Evolutionary conservation across 495 filamentous ascomycete genomes (phyloP).

Genomic region (Evernia prunastri): DNA sequence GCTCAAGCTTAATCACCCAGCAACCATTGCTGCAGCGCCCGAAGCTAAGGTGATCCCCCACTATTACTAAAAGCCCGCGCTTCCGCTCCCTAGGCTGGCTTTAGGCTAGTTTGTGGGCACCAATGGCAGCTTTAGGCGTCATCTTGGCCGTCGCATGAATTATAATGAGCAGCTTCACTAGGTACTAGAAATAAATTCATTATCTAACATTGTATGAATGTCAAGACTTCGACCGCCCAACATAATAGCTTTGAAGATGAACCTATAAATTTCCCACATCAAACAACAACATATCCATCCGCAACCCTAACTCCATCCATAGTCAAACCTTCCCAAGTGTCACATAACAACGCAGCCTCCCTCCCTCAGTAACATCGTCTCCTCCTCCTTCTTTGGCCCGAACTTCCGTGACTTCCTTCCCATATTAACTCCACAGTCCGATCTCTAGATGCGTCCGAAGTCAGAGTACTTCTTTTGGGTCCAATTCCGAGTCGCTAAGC

Average conservation of each 20-base stretch:
- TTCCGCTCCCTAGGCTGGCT: neutral
- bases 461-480: neutral
- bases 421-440: neutral
- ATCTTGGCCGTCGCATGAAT: neutral
- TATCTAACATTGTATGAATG: neutral
- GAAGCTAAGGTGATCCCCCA: neutral
- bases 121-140: neutral
- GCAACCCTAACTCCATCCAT: neutral
- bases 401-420: neutral
- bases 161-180: neutral
- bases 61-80: neutral
- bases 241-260: neutral
- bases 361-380: neutral
- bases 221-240: neutral
- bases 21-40: neutral
- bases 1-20: neutral
- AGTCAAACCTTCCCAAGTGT: neutral
- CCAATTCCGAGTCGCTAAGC: neutral
- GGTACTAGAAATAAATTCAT: too few relatives aligned
- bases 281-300: neutral
- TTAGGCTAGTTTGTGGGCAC: neutral
- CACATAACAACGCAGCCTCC: slow-evolving; percentile 12
- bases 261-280: neutral
- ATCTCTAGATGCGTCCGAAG: neutral
- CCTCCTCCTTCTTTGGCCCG: neutral